These are phyloP conservation scores for Phytophthora idaei DNA, from an alignment of 352 stramenopile genomes.

Conservation along the genomic window DNA sequence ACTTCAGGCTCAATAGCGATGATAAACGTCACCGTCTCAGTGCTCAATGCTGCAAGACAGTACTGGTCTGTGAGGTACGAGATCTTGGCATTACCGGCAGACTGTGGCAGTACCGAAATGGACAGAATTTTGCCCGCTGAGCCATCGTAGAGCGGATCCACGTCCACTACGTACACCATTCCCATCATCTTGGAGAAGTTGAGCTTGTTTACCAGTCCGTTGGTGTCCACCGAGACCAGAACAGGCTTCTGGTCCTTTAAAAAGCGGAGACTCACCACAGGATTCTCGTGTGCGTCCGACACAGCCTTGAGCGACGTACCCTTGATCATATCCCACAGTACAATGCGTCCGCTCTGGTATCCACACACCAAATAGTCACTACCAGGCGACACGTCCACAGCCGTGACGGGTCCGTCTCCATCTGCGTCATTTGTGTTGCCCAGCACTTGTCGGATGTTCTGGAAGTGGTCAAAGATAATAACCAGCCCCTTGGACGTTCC, in stretches of 20 bases:
- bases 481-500: slow-evolving; percentile 94
- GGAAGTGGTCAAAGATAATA: slow-evolving; percentile 97
- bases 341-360: slow-evolving; percentile 92
- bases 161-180: slow-evolving; percentile 93
- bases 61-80: slow-evolving; percentile 88
- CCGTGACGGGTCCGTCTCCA: slow-evolving; percentile 81
- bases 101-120: slow-evolving; percentile 81
- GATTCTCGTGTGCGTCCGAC: slow-evolving; percentile 89
- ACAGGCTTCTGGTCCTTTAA: slow-evolving; percentile 88
- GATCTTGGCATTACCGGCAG: slow-evolving; percentile 84
- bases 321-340: slow-evolving; percentile 97
- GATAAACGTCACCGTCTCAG: slow-evolving; percentile 95
- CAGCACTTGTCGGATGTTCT: slow-evolving; percentile 92
- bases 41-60: slow-evolving; percentile 79
- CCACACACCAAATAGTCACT: slow-evolving; percentile 93
- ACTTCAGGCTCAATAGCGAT: slow-evolving; percentile 95
- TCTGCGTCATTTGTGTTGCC: slow-evolving; percentile 82
- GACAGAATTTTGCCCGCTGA: slow-evolving; percentile 90
- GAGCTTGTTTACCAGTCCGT: slow-evolving; percentile 94
- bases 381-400: slow-evolving; percentile 87
- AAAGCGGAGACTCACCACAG: slow-evolving; percentile 86
- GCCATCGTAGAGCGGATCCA: slow-evolving; percentile 95
- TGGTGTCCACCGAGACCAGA: slow-evolving; percentile 83
- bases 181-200: slow-evolving; percentile 95
- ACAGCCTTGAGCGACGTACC: slow-evolving; percentile 91